Conservation (phyloP, 345 rosid species). For the Cardamine chenopodiifolia region DNA sequence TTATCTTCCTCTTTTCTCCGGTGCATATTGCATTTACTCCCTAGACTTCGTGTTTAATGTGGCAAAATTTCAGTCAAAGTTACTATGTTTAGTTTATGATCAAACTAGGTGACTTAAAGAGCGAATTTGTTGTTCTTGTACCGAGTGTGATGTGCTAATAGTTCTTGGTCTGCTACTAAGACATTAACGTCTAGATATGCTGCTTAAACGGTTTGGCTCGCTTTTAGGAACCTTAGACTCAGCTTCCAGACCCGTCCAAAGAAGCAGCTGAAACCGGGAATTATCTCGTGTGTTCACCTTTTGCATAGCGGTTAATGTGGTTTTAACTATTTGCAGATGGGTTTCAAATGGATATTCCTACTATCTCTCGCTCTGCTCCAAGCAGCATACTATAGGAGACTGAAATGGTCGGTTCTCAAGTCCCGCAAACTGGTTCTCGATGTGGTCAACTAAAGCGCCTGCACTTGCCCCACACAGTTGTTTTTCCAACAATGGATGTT, state of each 20-base stretch:
- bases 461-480: slow-evolving; percentile 16
- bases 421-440: slow-evolving; percentile 89
- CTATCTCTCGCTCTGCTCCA: slow-evolving; percentile 91
- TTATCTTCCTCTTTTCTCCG: background rate
- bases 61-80: background rate
- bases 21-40: too few species aligned
- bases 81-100: slow-evolving; percentile 2
- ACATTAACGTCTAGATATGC: background rate
- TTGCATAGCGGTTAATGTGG: background rate
- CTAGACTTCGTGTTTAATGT: background rate
- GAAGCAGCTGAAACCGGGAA: background rate
- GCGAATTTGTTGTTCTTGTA: slow-evolving; percentile 7
- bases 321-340: slow-evolving; percentile 68
- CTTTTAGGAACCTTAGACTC: background rate
- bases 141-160: background rate
- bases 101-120: background rate
- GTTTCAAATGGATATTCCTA: slow-evolving; percentile 97
- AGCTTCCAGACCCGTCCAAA: background rate
- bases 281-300: background rate
- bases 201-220: background rate
- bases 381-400: slow-evolving; percentile 87
- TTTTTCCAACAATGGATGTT: slow-evolving; percentile 33
- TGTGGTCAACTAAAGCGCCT: slow-evolving; percentile 69
- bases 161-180: slow-evolving; percentile 7
- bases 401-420: slow-evolving; percentile 90